These are phyloP conservation scores for Macrolepiota fuliginosa DNA, from an alignment of 768 basidiomycete species.

Conservation along the genomic window DNA sequence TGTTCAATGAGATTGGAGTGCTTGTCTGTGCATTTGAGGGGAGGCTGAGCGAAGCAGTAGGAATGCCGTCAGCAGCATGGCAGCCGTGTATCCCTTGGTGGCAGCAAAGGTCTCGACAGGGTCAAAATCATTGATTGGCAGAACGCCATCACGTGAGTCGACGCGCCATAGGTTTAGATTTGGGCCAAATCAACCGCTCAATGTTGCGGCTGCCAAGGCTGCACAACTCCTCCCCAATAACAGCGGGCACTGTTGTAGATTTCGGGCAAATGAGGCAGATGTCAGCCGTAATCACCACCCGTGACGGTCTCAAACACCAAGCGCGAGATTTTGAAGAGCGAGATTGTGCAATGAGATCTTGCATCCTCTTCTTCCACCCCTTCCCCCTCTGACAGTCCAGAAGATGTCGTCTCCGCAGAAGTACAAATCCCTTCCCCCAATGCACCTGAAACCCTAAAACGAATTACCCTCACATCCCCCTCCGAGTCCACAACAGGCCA, in stretches of 20 bases:
- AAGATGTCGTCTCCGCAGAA: too few species aligned
- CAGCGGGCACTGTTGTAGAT: constrained; percentile 16
- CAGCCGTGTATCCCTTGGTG: neutral
- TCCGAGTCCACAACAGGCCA: too few species aligned
- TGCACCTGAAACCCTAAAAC: too few species aligned
- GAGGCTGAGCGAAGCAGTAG: constrained; percentile 28
- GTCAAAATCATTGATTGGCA: too few species aligned
- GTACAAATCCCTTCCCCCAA: too few species aligned
- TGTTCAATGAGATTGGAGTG: constrained; percentile 33
- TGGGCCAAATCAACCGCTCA: neutral
- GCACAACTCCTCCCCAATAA: constrained; percentile 38
- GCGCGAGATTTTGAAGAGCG: too few species aligned
- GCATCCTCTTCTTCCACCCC: too few species aligned
- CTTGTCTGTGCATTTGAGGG: constrained; percentile 28
- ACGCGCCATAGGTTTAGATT: neutral
- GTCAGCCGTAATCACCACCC: constrained; percentile 22
- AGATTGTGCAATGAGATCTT: too few species aligned
- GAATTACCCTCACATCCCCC: too few species aligned
- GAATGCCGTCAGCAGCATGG: too few species aligned
- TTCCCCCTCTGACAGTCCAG: too few species aligned
- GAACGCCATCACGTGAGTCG: constrained; percentile 6
- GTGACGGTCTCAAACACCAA: constrained; percentile 40
- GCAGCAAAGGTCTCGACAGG: neutral
- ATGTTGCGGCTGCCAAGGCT: too few species aligned
- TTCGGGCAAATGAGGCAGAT: constrained; percentile 17